Percentiles rank a stretch among this genome's conserved stretches.
Conservation (phyloP, 1,284 basidiomycete species). For the Trametes polyzona region DNA sequence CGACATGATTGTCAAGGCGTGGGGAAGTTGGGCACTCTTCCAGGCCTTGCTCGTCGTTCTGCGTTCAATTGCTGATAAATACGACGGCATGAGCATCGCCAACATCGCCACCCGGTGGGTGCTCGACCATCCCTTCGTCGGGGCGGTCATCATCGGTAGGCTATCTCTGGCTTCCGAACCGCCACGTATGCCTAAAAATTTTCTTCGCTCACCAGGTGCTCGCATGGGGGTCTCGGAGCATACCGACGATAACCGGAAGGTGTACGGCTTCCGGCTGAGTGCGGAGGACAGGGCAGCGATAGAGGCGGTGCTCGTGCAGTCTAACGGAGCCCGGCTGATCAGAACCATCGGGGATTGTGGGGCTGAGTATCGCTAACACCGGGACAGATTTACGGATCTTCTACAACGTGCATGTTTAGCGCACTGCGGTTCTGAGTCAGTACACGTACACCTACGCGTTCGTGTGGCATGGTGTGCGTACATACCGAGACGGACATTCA, state of each 20-base stretch:
- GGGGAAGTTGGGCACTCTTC: slow-evolving; percentile 79
- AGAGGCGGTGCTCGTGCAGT: slow-evolving; percentile 60
- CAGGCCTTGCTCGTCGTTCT: slow-evolving; percentile 65
- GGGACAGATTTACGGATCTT: not conserved
- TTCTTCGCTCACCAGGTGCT: slow-evolving; percentile 53
- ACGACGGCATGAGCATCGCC: slow-evolving; percentile 70
- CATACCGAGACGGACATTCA: too few species aligned
- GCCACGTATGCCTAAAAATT: slow-evolving; percentile 1
- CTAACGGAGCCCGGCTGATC: slow-evolving; percentile 64
- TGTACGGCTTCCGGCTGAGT: slow-evolving; percentile 61
- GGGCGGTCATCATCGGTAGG: slow-evolving; percentile 78
- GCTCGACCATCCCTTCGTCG: slow-evolving; percentile 76
- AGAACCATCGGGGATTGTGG: slow-evolving; percentile 79
- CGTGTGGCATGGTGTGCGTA: too few species aligned
- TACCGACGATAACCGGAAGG: slow-evolving; percentile 65
- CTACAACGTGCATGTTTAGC: too few species aligned
- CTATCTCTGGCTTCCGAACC: not conserved
- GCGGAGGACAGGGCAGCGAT: slow-evolving; percentile 61
- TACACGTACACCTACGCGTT: too few species aligned
- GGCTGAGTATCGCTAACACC: slow-evolving; percentile 69
- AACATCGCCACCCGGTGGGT: slow-evolving; percentile 84
- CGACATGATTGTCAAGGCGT: slow-evolving; percentile 77
- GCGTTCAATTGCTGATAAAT: slow-evolving; percentile 66
- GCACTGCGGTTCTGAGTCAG: too few species aligned
- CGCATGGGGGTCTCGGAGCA: slow-evolving; percentile 80